A percentile compares a stretch with the other conserved stretches of the same genome.
Evolutionary conservation across 1,284 basidiomycete species (phyloP).

Genomic region (Ustanciosporium gigantosporum): DNA sequence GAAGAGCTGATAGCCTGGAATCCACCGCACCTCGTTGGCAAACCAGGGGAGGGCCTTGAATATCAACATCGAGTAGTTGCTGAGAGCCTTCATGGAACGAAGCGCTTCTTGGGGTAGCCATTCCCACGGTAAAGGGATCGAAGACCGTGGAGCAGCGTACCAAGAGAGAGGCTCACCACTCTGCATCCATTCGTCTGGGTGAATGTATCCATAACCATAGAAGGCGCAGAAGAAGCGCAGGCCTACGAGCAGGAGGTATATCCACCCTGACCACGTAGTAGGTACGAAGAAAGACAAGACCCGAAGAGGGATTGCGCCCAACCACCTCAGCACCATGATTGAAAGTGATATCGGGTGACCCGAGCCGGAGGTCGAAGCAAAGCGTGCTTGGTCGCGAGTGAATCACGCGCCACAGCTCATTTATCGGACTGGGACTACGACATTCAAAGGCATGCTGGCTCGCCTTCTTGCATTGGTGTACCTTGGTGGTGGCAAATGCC

Average conservation of each 20-base stretch:
- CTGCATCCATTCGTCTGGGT: conserved; percentile 62
- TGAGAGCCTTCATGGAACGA: conserved; percentile 9
- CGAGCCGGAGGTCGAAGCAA: too few species aligned
- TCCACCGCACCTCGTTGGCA: neutral
- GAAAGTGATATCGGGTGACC: too few species aligned
- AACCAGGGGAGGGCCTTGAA: neutral
- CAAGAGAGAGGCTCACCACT: conserved; percentile 53
- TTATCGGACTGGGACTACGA: too few species aligned
- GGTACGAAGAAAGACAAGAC: too few species aligned
- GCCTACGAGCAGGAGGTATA: conserved; percentile 41
- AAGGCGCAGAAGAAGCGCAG: conserved; percentile 49
- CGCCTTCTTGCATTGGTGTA: too few species aligned
- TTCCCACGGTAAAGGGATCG: conserved; percentile 15
- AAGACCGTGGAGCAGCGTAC: neutral
- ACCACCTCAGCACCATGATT: too few species aligned
- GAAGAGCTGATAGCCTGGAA: conserved; percentile 10
- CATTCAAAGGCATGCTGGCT: too few species aligned
- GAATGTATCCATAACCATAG: conserved; percentile 52
- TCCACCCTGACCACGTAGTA: neutral
- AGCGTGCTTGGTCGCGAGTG: too few species aligned
- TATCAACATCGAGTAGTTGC: conserved; percentile 1
- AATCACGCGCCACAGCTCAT: too few species aligned
- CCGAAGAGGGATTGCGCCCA: too few species aligned
- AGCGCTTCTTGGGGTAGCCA: conserved; percentile 18
- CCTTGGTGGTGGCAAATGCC: too few species aligned